These are phyloP conservation scores for Anthracocystis panici-leucophaei DNA, from an alignment of 1,284 basidiomycete species.

Conservation along the genomic window DNA sequence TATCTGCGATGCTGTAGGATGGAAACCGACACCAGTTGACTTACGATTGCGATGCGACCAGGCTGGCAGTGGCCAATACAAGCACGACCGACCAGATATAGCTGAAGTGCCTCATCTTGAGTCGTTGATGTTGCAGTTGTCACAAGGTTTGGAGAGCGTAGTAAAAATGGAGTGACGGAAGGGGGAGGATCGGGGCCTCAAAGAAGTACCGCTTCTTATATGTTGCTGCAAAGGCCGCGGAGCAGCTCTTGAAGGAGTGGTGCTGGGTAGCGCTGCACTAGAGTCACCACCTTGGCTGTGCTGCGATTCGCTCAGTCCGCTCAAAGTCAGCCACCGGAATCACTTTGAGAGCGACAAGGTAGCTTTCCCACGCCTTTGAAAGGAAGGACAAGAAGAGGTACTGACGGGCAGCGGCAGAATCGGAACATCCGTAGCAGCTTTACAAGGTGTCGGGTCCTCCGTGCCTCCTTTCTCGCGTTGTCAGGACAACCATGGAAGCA, in stretches of 20 bases:
- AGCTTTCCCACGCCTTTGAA: neutral
- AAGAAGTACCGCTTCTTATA: conserved; percentile 4
- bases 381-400: neutral
- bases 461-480: neutral
- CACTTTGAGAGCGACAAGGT: neutral
- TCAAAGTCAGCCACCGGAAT: no score
- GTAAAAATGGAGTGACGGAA: neutral
- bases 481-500: no score
- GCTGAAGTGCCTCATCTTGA: conserved; percentile 2
- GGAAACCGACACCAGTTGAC: neutral
- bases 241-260: no score
- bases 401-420: neutral
- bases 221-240: neutral
- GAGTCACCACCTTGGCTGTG: neutral
- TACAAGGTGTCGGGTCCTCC: neutral
- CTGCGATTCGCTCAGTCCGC: neutral
- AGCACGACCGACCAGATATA: neutral
- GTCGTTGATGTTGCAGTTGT: neutral
- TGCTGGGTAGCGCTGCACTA: neutral
- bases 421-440: neutral
- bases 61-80: neutral
- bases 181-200: neutral
- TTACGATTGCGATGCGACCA: conserved; percentile 15
- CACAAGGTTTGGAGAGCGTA: neutral
- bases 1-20: no score